Conservation (phyloP, 306 rosid species). For the Cucumis cinereus region DNA sequence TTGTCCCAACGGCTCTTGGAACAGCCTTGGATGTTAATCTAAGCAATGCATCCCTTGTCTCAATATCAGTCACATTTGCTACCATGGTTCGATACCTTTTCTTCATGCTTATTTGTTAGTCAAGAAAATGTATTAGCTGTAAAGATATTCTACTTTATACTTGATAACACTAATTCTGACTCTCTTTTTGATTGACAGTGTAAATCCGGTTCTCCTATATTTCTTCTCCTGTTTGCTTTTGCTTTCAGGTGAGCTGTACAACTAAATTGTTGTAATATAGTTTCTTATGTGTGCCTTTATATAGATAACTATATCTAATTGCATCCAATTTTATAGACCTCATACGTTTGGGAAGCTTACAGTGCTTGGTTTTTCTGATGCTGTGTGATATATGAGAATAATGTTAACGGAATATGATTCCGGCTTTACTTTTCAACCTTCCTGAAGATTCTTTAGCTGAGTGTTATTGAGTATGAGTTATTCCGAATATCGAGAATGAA, state of each 20-base stretch:
- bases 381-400: background rate
- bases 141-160: slow-evolving; percentile 9
- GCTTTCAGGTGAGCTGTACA: slow-evolving; percentile 64
- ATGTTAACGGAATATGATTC: background rate
- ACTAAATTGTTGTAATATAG: slow-evolving; percentile 7
- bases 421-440: background rate
- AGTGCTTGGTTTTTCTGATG: background rate
- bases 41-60: slow-evolving; percentile 96
- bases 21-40: slow-evolving; percentile 88
- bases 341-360: background rate
- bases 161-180: slow-evolving; percentile 2
- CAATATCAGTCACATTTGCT: slow-evolving; percentile 93
- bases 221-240: slow-evolving; percentile 93
- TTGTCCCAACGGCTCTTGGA: slow-evolving; percentile 98
- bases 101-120: slow-evolving; percentile 5
- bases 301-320: background rate
- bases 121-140: slow-evolving; percentile 1
- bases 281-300: background rate
- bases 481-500: background rate
- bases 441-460: background rate
- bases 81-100: slow-evolving; percentile 73
- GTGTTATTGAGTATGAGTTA: background rate
- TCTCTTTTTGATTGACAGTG: slow-evolving; percentile 49
- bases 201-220: slow-evolving; percentile 97
- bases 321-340: background rate